phyloP scores from a whole-genome alignment of 176 grass and related monocot genomes.

The Musa itinerans region DNA sequence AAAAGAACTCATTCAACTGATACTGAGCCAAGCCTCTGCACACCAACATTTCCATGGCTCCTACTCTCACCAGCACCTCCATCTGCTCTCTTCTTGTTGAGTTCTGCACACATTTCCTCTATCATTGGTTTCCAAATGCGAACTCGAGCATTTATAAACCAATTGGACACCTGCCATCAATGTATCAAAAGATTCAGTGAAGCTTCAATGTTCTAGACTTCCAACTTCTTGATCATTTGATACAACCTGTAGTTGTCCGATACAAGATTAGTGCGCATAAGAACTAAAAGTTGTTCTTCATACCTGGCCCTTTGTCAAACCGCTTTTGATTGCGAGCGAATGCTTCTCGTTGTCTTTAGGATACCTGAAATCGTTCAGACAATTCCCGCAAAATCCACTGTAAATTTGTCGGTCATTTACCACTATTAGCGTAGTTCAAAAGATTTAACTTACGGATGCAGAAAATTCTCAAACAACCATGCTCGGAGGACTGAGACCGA shows the following conservation, averaged over 20 bases:
- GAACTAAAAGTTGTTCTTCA: neutral
- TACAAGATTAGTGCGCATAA: neutral
- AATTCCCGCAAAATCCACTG: neutral
- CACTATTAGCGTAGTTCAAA: neutral
- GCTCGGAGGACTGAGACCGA: conserved; percentile 74
- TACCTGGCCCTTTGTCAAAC: conserved; percentile 74
- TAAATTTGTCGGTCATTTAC: neutral
- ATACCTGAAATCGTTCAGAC: conserved; percentile 42
- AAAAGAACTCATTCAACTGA: neutral
- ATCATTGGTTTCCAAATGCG: conserved; percentile 95
- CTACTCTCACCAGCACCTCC: neutral
- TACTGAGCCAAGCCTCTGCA: neutral
- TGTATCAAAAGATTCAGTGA: neutral
- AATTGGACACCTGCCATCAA: conserved; percentile 62
- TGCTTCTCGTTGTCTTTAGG: conserved; percentile 81
- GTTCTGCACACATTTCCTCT: conserved; percentile 66
- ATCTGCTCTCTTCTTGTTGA: conserved; percentile 27
- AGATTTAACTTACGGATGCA: conserved; percentile 56
- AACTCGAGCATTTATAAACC: conserved; percentile 85
- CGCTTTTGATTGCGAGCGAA: conserved; percentile 60
- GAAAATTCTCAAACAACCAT: conserved; percentile 94
- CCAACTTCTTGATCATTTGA: neutral
- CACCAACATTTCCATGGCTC: neutral
- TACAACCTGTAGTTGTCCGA: neutral
- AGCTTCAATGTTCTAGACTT: too few relatives aligned